Percentiles rank a stretch among this genome's conserved stretches.
These are phyloP conservation scores for Polytrichum commune DNA, from an alignment of 225 moss, liverwort and hornwort genomes.

Conservation along the genomic window DNA sequence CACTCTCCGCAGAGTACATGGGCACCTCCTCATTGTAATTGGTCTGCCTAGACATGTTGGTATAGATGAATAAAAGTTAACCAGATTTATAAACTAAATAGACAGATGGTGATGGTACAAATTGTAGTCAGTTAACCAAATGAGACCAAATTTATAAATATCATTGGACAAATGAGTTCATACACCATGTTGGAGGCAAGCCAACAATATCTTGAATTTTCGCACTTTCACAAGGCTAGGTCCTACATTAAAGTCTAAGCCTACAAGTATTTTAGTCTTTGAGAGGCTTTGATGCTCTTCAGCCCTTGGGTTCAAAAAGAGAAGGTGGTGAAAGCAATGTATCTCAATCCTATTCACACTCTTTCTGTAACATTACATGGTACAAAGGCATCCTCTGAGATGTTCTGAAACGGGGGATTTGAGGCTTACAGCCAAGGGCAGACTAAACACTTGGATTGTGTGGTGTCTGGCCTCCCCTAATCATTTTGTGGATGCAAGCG, in stretches of 20 bases:
- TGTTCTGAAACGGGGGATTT: slow-evolving; percentile 35
- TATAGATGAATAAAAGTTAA: no score
- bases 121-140: slow-evolving; percentile 4
- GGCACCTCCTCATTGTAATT: no score
- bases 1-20: no score
- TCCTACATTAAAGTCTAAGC: slow-evolving; percentile 27
- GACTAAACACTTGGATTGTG: slow-evolving; percentile 35
- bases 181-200: slow-evolving; percentile 35
- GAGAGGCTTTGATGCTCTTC: slow-evolving; percentile 34
- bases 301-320: slow-evolving; percentile 40
- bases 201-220: slow-evolving; percentile 39
- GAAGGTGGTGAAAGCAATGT: slow-evolving; percentile 46
- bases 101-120: no score
- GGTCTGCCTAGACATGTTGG: no score
- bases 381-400: slow-evolving; percentile 48
- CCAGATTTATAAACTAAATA: no score
- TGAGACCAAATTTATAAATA: slow-evolving; percentile 28
- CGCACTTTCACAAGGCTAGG: slow-evolving; percentile 32
- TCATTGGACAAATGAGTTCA: slow-evolving; percentile 56
- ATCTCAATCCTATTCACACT: slow-evolving; percentile 48
- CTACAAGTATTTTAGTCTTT: slow-evolving; percentile 22
- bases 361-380: slow-evolving; percentile 48
- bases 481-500: slow-evolving; percentile 38
- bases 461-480: slow-evolving; percentile 36
- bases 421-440: slow-evolving; percentile 48